Conservation (phyloP, 2,329 filamentous ascomycete genomes). For the Fusarium lateritium region DNA sequence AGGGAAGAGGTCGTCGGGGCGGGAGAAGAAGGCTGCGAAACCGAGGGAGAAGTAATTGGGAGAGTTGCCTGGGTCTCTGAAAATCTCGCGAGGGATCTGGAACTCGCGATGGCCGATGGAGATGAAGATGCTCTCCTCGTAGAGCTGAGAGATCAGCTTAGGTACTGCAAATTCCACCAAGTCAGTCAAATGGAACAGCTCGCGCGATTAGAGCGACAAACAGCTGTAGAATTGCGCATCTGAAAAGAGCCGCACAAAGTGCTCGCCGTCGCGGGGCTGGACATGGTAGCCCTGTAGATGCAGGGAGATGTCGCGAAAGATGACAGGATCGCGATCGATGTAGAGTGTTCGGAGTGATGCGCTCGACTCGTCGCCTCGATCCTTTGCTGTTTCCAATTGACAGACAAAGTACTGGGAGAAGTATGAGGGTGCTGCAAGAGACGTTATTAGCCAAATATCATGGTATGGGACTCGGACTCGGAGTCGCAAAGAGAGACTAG, state of each 20-base stretch:
- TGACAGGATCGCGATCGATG: constrained; percentile 92
- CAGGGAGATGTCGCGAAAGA: constrained; percentile 89
- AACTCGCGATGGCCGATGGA: constrained; percentile 90
- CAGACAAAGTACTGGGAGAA: constrained; percentile 95
- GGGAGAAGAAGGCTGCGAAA: constrained; percentile 89
- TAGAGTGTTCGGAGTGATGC: constrained; percentile 82
- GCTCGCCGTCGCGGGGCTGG: constrained; percentile 82
- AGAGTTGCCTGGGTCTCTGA: constrained; percentile 87
- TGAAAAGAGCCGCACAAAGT: constrained; percentile 93
- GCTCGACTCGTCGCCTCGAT: constrained; percentile 67
- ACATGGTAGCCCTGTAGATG: constrained; percentile 96
- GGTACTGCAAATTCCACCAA: constrained; percentile 71
- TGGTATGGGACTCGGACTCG: background rate
- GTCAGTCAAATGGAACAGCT: constrained; percentile 1
- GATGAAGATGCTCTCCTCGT: constrained; percentile 92
- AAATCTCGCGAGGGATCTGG: constrained; percentile 89
- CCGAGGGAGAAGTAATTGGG: constrained; percentile 97
- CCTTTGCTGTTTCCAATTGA: constrained; percentile 77
- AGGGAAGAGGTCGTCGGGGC: constrained; percentile 85
- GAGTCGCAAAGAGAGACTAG: constrained; percentile 14
- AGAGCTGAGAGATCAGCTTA: constrained; percentile 89
- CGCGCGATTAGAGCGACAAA: constrained; percentile 60
- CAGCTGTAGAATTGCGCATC: constrained; percentile 95
- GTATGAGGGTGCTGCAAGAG: constrained; percentile 84
- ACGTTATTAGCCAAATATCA: constrained; percentile 34